Evolutionary conservation across 2,329 filamentous ascomycete species (phyloP), one percentile per base, ranked within the genome.

Genomic region (Alternaria novae-zelandiae): DNA sequence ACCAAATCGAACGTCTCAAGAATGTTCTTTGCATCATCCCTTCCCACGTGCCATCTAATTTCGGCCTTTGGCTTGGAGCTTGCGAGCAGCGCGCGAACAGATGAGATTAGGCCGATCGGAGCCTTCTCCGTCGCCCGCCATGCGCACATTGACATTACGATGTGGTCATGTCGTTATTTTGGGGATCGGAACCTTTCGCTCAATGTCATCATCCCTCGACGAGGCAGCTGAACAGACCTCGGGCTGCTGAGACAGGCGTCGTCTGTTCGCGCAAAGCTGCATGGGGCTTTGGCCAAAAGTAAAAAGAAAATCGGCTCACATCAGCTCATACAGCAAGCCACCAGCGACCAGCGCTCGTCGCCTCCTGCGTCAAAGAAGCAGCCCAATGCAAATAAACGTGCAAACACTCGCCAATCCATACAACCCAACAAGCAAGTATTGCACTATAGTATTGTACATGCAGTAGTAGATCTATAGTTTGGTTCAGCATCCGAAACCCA

Each of bases 31-130:
- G 30, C 43, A 45, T 21, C 28, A 46, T 46, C 20, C 44, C 44
- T 26, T 32, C 66, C 63, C 55, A 62, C 46, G 28, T 26, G 61
- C 59, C 50, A 54, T 66, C 63, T 53, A 58, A 66, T 64, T 64
- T 69, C 67, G 59, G 64, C 47, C 45, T 50, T 57, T 53, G 23
- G 23, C 11, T 54, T 15, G 11, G 10, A 17, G 23, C 11, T 54
- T 15, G 11, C 36, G 9, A 41, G 11, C 21, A 17, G 11, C 32
- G 49, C 21, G 43, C 43, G 43, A 45, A 45, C 43, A 45, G 46
- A 47, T 43, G 56, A 57, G 57, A 66, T 66, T 59, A 28, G 44
- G 44, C 53, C 53, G 49, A 30, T 62, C 50, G 43, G 49, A 53
- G 49, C 20, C 7, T 9, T 25, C 28, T 32, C 49, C 49, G 49